phyloP scores from a whole-genome alignment of 2,329 filamentous ascomycete species.

The Calonectria leucothoes region DNA sequence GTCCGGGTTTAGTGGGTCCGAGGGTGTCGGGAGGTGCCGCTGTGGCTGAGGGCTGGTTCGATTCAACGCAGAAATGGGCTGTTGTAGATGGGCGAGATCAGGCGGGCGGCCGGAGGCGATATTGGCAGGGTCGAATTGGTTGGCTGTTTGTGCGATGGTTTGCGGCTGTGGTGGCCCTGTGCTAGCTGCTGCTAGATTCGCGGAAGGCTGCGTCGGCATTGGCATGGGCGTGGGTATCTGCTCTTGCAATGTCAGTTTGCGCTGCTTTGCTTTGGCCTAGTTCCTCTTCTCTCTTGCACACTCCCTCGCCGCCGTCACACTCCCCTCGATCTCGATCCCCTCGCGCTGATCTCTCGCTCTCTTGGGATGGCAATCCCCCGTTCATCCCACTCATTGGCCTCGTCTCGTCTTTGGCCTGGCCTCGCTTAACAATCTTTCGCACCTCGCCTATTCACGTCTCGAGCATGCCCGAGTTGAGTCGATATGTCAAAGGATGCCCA shows the following conservation, averaged over 20 bases:
- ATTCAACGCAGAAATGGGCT: conserved; percentile 44
- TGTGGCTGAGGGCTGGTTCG: conserved; percentile 41
- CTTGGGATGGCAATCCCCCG: neutral
- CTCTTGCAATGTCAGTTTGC: conserved; percentile 15
- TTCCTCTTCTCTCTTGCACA: conserved; percentile 3
- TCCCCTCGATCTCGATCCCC: neutral
- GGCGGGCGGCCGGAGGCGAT: conserved; percentile 12
- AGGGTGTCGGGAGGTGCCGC: conserved; percentile 38
- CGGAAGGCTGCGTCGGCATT: conserved; percentile 1
- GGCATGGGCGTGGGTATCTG: conserved; percentile 20
- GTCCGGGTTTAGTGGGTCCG: conserved; percentile 20
- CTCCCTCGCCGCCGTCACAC: neutral
- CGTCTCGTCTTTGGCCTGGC: neutral
- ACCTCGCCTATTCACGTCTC: conserved; percentile 5
- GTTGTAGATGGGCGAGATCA: conserved; percentile 37
- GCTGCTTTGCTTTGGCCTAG: neutral
- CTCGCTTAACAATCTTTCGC: conserved; percentile 3
- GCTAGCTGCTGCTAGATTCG: neutral
- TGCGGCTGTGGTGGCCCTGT: conserved; percentile 12
- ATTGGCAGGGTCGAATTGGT: neutral
- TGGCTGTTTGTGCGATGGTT: conserved; percentile 1
- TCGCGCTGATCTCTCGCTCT: neutral
- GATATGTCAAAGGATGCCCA: neutral
- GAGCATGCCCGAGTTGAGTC: neutral
- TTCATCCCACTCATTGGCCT: neutral